Conservation (phyloP, 2,329 filamentous ascomycete species). For the Periconia sp. region DNA sequence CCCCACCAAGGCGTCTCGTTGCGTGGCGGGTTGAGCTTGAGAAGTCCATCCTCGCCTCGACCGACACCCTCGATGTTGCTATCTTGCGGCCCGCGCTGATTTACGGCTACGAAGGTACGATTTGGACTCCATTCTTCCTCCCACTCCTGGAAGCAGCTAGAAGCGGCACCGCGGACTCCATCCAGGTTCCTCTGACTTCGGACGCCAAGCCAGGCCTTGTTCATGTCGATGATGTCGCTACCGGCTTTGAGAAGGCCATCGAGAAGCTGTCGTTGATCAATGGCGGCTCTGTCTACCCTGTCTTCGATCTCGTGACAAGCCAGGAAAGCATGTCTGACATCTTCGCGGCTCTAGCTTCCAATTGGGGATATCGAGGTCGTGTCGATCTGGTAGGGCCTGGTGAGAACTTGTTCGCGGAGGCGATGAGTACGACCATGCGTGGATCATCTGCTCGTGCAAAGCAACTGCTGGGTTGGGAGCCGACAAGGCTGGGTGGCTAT, state of each 20-base stretch:
- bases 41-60: slow-evolving; percentile 31
- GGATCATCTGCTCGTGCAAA: slow-evolving; percentile 1
- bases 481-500: slow-evolving; percentile 1
- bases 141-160: slow-evolving; percentile 26
- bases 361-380: not conserved
- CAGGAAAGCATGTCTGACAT: slow-evolving; percentile 2
- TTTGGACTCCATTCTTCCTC: slow-evolving; percentile 30
- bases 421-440: not conserved
- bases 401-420: slow-evolving; percentile 1
- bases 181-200: slow-evolving; percentile 21
- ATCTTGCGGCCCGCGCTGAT: slow-evolving; percentile 38
- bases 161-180: slow-evolving; percentile 8
- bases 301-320: slow-evolving; percentile 2
- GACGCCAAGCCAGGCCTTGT: slow-evolving; percentile 26
- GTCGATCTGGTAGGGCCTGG: not conserved
- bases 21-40: slow-evolving; percentile 38
- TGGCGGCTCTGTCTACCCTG: slow-evolving; percentile 1
- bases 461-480: slow-evolving; percentile 4
- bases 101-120: slow-evolving; percentile 38
- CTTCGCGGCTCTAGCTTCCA: not conserved
- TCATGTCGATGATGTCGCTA: slow-evolving; percentile 45
- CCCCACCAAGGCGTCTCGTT: slow-evolving; percentile 23
- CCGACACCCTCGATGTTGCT: slow-evolving; percentile 36
- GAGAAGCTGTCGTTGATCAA: slow-evolving; percentile 2
- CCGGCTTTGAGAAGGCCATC: slow-evolving; percentile 21